Evolutionary conservation across 78 protist species (phyloP).

Genomic region (Polysphondylium violaceum): DNA sequence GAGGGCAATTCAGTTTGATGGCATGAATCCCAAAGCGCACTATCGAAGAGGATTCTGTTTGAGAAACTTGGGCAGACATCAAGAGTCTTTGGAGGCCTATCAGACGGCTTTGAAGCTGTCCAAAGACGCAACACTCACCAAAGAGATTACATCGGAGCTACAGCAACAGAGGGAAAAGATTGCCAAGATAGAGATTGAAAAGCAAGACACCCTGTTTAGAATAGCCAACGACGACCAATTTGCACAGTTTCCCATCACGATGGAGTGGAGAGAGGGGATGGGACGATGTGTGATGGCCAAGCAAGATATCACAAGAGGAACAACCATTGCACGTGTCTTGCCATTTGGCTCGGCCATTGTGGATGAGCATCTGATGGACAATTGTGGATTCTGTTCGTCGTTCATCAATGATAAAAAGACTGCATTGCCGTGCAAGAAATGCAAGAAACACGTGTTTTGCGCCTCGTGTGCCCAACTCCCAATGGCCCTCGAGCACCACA

Average conservation of each 20-base stretch:
- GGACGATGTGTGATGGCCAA: constrained; percentile 47
- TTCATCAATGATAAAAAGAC: background rate
- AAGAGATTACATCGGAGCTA: background rate
- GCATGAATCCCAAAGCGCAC: constrained; percentile 17
- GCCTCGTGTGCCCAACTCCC: background rate
- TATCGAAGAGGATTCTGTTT: constrained; percentile 14
- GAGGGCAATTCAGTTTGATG: constrained; percentile 6
- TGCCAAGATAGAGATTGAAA: background rate
- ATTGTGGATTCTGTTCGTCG: constrained; percentile 46
- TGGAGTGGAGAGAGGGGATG: constrained; percentile 33
- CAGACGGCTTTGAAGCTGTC: background rate
- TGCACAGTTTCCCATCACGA: constrained; percentile 33
- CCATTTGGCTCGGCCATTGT: constrained; percentile 31
- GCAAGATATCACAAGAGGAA: constrained; percentile 23
- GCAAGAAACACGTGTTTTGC: constrained; percentile 25
- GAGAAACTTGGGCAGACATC: background rate
- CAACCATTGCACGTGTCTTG: constrained; percentile 10
- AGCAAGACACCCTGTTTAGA: background rate
- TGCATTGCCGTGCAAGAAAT: background rate
- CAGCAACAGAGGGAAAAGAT: background rate
- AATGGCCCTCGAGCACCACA: background rate
- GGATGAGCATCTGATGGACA: background rate
- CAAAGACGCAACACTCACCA: background rate
- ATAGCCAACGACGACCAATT: constrained; percentile 35
- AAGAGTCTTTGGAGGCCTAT: background rate